These are phyloP conservation scores for Amoebophrya sp. DNA, from an alignment of 169 alveolate species.

Conservation along the genomic window DNA sequence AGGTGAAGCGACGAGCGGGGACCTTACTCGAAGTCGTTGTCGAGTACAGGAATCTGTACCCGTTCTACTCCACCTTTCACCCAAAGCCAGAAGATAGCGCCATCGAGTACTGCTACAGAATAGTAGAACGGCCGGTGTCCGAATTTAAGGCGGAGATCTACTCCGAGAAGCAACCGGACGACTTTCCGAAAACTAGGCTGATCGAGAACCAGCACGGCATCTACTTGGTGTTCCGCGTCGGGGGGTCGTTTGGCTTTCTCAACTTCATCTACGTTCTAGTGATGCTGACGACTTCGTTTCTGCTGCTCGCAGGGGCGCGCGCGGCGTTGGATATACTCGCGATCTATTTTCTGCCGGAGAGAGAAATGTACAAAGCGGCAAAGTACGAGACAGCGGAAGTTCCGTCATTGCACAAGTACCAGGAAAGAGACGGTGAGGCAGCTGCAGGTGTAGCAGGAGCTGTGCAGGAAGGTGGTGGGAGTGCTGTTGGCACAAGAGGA, in stretches of 20 bases:
- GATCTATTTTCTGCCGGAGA: neutral
- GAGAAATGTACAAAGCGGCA: neutral
- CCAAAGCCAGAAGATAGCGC: neutral
- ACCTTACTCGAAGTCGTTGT: neutral
- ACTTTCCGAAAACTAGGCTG: neutral
- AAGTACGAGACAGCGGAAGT: neutral
- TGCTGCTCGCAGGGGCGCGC: neutral
- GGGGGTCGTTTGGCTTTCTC: neutral
- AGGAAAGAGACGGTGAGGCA: no score
- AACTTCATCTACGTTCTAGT: neutral
- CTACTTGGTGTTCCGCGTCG: neutral
- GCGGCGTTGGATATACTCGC: neutral
- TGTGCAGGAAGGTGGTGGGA: no score
- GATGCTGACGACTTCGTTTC: neutral
- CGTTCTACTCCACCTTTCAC: neutral
- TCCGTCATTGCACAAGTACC: neutral
- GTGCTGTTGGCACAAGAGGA: no score
- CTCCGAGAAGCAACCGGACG: neutral
- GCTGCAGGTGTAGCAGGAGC: no score
- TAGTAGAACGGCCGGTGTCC: neutral
- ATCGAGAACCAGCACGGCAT: neutral
- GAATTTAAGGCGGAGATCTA: neutral
- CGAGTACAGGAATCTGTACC: neutral
- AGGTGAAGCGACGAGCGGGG: neutral
- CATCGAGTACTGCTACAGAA: neutral